phyloP scores from a whole-genome alignment of 2,329 filamentous ascomycete species.

The Dothideomycetes sp. region DNA sequence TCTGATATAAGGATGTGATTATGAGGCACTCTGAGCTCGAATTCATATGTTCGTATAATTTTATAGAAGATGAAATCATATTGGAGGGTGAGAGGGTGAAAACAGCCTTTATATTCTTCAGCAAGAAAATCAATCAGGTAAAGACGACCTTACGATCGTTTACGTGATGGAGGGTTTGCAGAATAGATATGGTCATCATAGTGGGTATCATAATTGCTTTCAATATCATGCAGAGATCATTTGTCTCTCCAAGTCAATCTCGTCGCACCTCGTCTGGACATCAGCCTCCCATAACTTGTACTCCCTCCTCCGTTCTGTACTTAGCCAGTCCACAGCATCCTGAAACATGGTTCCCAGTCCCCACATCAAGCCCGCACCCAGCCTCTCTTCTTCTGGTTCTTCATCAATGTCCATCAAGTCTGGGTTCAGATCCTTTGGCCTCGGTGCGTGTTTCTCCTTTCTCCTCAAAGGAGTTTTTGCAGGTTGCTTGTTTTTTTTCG shows the following conservation, averaged over 20 bases:
- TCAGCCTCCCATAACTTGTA: slow-evolving; percentile 56
- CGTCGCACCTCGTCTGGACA: slow-evolving; percentile 48
- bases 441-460: slow-evolving; percentile 25
- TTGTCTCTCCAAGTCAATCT: slow-evolving; percentile 32
- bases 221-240: too few species aligned
- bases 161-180: too few species aligned
- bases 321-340: slow-evolving; percentile 62
- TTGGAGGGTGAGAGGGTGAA: too few species aligned
- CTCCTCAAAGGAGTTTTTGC: slow-evolving; percentile 27
- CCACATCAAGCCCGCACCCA: slow-evolving; percentile 30
- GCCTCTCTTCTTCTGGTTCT: slow-evolving; percentile 15
- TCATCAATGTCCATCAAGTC: background rate
- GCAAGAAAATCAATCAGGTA: too few species aligned
- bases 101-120: too few species aligned
- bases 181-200: too few species aligned
- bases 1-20: too few species aligned
- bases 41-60: too few species aligned
- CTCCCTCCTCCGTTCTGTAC: slow-evolving; percentile 51
- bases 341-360: slow-evolving; percentile 63
- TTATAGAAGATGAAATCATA: too few species aligned
- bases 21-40: too few species aligned
- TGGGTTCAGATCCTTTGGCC: background rate
- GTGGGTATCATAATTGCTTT: too few species aligned
- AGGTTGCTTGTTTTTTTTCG: slow-evolving; percentile 16
- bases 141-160: too few species aligned